phyloP scores from a whole-genome alignment of 176 grass and related monocot genomes.

The Bonia amplexicaulis region DNA sequence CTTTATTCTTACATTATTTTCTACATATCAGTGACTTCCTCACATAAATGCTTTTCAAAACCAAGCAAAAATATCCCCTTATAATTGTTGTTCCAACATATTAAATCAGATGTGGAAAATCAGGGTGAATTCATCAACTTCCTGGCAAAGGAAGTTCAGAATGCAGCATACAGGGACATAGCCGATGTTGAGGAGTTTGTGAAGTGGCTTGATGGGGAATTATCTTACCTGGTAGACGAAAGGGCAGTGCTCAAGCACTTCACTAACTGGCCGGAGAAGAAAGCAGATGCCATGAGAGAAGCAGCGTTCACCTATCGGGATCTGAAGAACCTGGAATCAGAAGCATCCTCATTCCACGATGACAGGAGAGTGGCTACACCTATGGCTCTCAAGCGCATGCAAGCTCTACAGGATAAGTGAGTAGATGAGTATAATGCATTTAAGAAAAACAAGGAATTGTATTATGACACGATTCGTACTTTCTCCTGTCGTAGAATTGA shows the following conservation, averaged over 20 bases:
- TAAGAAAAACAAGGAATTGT: neutral
- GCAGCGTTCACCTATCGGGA: slow-evolving; percentile 82
- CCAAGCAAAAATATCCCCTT: neutral
- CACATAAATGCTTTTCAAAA: slow-evolving; percentile 14
- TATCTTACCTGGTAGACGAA: slow-evolving; percentile 97
- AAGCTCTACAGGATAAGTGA: slow-evolving; percentile 93
- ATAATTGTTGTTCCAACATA: slow-evolving; percentile 53
- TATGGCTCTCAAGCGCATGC: slow-evolving; percentile 72
- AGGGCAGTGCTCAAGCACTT: slow-evolving; percentile 98
- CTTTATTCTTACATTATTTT: slow-evolving; percentile 16
- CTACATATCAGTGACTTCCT: slow-evolving; percentile 1
- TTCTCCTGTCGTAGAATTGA: slow-evolving; percentile 60
- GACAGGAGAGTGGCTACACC: slow-evolving; percentile 62
- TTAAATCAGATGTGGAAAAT: slow-evolving; percentile 97
- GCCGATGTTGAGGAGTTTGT: slow-evolving; percentile 89
- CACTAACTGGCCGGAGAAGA: slow-evolving; percentile 87
- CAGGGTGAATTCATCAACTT: slow-evolving; percentile 83
- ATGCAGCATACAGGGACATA: slow-evolving; percentile 80
- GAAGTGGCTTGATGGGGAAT: slow-evolving; percentile 92
- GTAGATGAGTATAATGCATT: slow-evolving; percentile 25
- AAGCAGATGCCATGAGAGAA: slow-evolving; percentile 99
- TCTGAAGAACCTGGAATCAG: slow-evolving; percentile 79
- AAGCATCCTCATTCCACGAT: slow-evolving; percentile 70
- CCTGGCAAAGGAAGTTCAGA: slow-evolving; percentile 69
- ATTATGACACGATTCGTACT: neutral